Evolutionary conservation across 169 alveolate genomes (phyloP), one percentile per base, ranked within the genome.

Genomic region (Plasmodium fragile): DNA sequence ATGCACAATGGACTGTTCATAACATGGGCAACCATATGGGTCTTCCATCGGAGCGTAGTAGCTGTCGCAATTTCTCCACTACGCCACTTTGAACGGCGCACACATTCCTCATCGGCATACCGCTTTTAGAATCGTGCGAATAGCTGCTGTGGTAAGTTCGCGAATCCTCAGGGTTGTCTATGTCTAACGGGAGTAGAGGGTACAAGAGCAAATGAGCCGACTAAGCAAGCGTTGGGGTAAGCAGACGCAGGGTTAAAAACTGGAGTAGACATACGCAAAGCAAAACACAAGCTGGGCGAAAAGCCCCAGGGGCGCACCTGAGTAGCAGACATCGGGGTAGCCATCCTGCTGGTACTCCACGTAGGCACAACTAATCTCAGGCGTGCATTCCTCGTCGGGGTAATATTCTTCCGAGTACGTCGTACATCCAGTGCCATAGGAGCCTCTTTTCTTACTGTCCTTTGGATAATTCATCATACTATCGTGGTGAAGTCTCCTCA

Each of bases 401-500:
- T 77, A 87, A 77, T n/a, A 39, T 8, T 87, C 89, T 41, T 59
- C 78, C 0, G 82, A 22, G 34, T 77, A 87, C 2, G 78, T 87
- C 70, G 55, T 78, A 77, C 34, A 65, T 8, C 28, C 52, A 39
- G 69, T 43, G n/a, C 41, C 36, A 55, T 53, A 36, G 0, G 65
- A 39, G 30, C 69, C 49, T 25, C 71, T 78, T 59, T 78, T 75
- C 55, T 59, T 77, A 75, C 52, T 79, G 45, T 87, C 93, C 65
- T 65, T 84, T 73, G 52, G 2, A 22, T 72, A 73, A 72, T 49
- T 84, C 75, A 72, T 45, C 28, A 55, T 39, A 5, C 18, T 39
- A 22, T 78, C 93, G 80, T 87, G 71, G 22, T 84, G 41, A 10
- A 79, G 71, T 87, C 93, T 87, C 71, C 65, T 87, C 41, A 87